These are phyloP conservation scores for Pyrus pyrifolia DNA, from an alignment of 306 rosid species.

Conservation along the genomic window DNA sequence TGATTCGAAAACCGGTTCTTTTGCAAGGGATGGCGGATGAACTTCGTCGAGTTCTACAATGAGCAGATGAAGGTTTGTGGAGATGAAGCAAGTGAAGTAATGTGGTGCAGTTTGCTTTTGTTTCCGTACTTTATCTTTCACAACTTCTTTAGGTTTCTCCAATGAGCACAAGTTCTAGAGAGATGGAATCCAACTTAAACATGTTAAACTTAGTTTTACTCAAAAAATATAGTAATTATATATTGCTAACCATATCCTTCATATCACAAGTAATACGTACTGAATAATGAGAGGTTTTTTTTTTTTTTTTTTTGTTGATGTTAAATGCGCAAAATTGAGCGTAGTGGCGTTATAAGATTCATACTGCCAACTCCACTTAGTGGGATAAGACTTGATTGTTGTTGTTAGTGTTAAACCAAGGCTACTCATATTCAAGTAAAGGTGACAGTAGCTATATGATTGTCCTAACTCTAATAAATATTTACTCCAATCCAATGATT, in stretches of 20 bases:
- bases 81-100: neutral
- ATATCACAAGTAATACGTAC: neutral
- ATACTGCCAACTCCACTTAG: too few species aligned
- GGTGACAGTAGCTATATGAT: neutral
- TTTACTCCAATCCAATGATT: neutral
- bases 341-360: too few species aligned
- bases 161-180: neutral
- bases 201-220: conserved; percentile 6
- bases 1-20: conserved; percentile 62
- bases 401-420: neutral
- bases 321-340: too few species aligned
- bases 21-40: conserved; percentile 59
- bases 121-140: neutral
- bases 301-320: neutral
- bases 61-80: conserved; percentile 46
- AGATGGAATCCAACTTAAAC: conserved; percentile 1
- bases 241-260: conserved; percentile 7
- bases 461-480: neutral
- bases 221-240: conserved; percentile 7
- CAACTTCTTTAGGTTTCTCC: neutral
- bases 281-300: neutral
- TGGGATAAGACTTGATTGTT: too few species aligned
- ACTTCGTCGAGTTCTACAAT: conserved; percentile 47
- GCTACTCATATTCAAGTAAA: neutral
- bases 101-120: neutral